Percentiles rank a stretch among this genome's conserved stretches.
phyloP scores from a whole-genome alignment of 225 moss, liverwort and hornwort species.

The Bryoerythrophyllum caledonicum region DNA sequence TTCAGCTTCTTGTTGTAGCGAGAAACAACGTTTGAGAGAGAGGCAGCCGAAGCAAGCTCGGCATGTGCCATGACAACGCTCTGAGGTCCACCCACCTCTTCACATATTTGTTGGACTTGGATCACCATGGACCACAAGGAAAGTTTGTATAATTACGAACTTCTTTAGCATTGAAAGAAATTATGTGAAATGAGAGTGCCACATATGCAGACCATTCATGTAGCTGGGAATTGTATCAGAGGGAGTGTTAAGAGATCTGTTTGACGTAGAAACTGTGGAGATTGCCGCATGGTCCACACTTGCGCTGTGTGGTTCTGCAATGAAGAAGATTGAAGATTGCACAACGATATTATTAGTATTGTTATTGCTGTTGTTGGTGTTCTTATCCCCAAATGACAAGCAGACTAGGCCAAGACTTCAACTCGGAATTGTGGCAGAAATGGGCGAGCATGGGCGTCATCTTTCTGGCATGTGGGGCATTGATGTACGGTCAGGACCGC shows the following conservation, averaged over 20 bases:
- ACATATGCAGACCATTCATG: neutral
- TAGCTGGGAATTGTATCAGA: too few species aligned
- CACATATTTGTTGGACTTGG: neutral
- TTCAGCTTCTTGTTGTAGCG: slow-evolving; percentile 15
- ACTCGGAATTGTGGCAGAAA: slow-evolving; percentile 52
- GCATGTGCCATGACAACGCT: slow-evolving; percentile 24
- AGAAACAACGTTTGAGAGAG: slow-evolving; percentile 45
- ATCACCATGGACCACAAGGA: neutral
- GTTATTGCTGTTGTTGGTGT: too few species aligned
- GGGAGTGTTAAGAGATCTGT: neutral
- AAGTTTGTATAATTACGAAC: neutral
- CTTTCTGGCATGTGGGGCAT: slow-evolving; percentile 50
- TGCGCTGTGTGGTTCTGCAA: slow-evolving; percentile 31
- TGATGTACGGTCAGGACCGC: slow-evolving; percentile 51
- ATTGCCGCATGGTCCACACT: slow-evolving; percentile 37
- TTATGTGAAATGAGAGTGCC: neutral
- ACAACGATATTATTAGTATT: neutral
- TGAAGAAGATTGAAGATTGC: slow-evolving; percentile 35
- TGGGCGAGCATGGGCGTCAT: slow-evolving; percentile 59
- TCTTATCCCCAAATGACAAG: slow-evolving; percentile 17
- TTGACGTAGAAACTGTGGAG: slow-evolving; percentile 14
- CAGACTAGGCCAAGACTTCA: slow-evolving; percentile 30
- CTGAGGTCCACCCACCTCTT: slow-evolving; percentile 9
- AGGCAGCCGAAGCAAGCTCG: slow-evolving; percentile 16
- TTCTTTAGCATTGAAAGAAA: neutral